Evolutionary conservation across 495 filamentous ascomycete species (phyloP).

Genomic region (Podospora conica): DNA sequence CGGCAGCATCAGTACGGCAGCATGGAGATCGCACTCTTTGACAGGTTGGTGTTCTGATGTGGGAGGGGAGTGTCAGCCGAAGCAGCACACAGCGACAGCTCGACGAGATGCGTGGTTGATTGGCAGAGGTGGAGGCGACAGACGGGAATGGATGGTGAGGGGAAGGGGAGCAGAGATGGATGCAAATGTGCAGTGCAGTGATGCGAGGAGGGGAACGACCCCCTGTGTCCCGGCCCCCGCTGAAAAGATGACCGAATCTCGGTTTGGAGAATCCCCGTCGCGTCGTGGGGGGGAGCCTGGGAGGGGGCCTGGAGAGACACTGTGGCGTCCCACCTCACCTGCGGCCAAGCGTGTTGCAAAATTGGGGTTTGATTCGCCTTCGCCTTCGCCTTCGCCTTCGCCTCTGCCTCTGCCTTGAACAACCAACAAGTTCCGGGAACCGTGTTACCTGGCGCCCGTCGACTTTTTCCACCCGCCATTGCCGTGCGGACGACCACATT

Average conservation of each 20-base stretch:
- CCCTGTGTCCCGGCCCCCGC: neutral
- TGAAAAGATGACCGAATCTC: neutral
- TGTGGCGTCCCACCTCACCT: neutral
- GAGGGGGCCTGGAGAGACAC: neutral
- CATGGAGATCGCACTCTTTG: neutral
- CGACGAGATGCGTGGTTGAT: neutral
- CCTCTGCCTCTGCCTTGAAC: neutral
- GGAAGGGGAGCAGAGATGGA: too few relatives aligned
- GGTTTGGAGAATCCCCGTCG: neutral
- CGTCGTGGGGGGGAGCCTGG: too few relatives aligned
- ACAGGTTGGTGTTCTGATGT: neutral
- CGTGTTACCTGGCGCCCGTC: neutral
- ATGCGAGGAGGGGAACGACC: neutral
- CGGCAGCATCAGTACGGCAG: too few relatives aligned
- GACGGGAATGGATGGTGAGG: neutral
- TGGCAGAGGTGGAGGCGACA: neutral
- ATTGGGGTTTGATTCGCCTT: neutral
- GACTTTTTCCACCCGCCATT: neutral
- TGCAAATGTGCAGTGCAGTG: neutral
- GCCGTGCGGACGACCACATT: neutral
- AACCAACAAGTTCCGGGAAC: neutral
- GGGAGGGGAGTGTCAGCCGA: neutral
- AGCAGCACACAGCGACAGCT: neutral
- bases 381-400: neutral
- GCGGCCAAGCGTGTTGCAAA: neutral